Evolutionary conservation across 176 grass and related monocot species (phyloP).

Genomic region (Puccinellia tenuiflora): DNA sequence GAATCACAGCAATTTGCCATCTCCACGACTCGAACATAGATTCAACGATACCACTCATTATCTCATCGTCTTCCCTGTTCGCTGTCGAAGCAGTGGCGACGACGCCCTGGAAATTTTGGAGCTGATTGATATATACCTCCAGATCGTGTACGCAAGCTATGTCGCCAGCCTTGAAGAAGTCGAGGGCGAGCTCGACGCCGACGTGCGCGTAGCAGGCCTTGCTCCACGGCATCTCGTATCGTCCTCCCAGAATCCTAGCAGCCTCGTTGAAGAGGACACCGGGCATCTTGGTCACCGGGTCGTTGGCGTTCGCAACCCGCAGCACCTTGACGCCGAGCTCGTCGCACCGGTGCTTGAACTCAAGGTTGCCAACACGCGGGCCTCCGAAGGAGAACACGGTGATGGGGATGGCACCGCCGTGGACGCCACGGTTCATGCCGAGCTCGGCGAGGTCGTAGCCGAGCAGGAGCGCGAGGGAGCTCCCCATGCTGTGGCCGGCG

Average conservation of each 20-base stretch:
- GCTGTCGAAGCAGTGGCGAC: not conserved
- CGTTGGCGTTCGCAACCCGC: constrained; percentile 53
- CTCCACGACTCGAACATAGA: constrained; percentile 29
- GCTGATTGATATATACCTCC: constrained; percentile 45
- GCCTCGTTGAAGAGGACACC: constrained; percentile 60
- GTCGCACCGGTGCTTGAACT: constrained; percentile 62
- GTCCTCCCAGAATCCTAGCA: constrained; percentile 29
- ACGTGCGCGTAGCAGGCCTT: constrained; percentile 68
- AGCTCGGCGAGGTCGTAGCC: constrained; percentile 78
- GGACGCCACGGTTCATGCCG: constrained; percentile 22
- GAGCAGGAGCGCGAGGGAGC: constrained; percentile 64
- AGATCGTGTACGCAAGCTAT: constrained; percentile 55
- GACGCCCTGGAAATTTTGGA: constrained; percentile 20
- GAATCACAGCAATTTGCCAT: constrained; percentile 35
- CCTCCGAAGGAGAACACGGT: constrained; percentile 75
- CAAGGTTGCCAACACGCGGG: constrained; percentile 58
- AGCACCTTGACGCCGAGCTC: constrained; percentile 77
- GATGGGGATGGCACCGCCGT: constrained; percentile 30
- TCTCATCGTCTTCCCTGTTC: not conserved
- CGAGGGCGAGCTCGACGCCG: constrained; percentile 49
- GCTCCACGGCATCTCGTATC: constrained; percentile 52
- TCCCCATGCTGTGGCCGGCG: constrained; percentile 82
- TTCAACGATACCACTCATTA: not conserved
- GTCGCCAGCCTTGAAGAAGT: constrained; percentile 59
- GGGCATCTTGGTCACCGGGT: constrained; percentile 66